A percentile compares a stretch with the other conserved stretches of the same genome.
These are phyloP conservation scores for Ogataea chonburiensis DNA, from an alignment of 805 yeast genomes.

Conservation along the genomic window DNA sequence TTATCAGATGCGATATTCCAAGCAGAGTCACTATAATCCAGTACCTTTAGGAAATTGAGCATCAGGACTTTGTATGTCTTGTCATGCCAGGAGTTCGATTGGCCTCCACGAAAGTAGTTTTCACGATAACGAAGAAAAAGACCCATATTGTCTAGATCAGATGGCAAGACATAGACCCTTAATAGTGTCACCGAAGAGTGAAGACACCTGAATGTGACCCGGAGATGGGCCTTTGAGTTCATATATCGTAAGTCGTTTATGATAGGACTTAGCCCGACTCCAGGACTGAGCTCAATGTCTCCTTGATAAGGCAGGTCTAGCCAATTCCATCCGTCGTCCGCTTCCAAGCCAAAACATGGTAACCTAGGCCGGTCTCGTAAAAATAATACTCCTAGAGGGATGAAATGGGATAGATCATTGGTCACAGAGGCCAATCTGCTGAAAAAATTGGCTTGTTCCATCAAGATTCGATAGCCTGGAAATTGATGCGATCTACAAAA, in stretches of 20 bases:
- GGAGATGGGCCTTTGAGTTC: constrained; percentile 38
- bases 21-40: constrained; percentile 42
- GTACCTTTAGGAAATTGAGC: constrained; percentile 35
- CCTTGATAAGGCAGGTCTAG: constrained; percentile 44
- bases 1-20: constrained; percentile 35
- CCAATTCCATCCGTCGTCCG: constrained; percentile 56
- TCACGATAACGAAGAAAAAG: constrained; percentile 38
- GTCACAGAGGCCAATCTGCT: constrained; percentile 27
- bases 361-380: constrained; percentile 43
- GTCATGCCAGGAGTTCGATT: constrained; percentile 34
- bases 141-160: constrained; percentile 39
- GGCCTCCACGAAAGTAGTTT: constrained; percentile 33
- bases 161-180: constrained; percentile 49
- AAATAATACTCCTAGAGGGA: constrained; percentile 51
- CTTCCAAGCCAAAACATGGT: constrained; percentile 36
- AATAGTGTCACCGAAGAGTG: constrained; percentile 30
- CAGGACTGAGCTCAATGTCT: constrained; percentile 5
- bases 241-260: constrained; percentile 44
- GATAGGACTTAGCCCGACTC: constrained; percentile 17
- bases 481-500: too few relatives aligned
- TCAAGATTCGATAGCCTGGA: background rate
- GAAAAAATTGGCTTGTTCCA: constrained; percentile 8
- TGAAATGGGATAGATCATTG: constrained; percentile 39
- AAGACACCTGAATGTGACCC: constrained; percentile 44
- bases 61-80: constrained; percentile 34